Evolutionary conservation across 106 monocot species (phyloP), one percentile per base, ranked within the genome.

Genomic region (Apostasia shenzhenica): DNA sequence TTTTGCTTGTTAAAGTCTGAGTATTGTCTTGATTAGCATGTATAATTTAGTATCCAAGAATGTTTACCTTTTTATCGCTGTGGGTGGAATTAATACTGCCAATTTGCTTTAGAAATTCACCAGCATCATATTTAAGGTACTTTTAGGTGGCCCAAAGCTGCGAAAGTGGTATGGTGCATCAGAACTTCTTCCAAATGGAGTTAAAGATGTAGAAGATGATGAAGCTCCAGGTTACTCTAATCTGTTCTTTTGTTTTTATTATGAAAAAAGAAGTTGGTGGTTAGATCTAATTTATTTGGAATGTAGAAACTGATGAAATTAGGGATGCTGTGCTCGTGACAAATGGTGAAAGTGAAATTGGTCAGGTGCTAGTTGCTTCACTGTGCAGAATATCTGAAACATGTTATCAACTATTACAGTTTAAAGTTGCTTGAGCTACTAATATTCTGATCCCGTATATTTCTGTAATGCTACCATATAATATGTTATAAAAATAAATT

Each of bases 141-240:
- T 10, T 75, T 56, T 68, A 95, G 91, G 95, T 67, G 95, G 95
- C 3, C 95, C 95, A 59, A 97, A 97, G 76, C 68, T 97, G 80
- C 84, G 95, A 77, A 92, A 77, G 70, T 97, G 95, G 95, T 97
- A 97, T 72, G 92, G 95, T 44, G 95, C 95, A 65, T 86, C 89
- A 8, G 92, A 92, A 26, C 55, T 82, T 5, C 79, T 86, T 56
- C 92, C 89, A 8, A 82, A 82, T 61, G 92, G 92, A 77, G 82
- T 86, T 57, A 37, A 54, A 48, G 71, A 84, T 67, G 70, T 49
- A 10, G 78, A 70, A 41, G 80, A 91, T 42, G 83, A 81, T 75
- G 84, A 71, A n/a, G 75, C 63, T 71, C 49, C 55, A 69, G 92
- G 81, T 72, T 68, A 53, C 0, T 14, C 6, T 55, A 54, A 53